phyloP scores from a whole-genome alignment of 495 filamentous ascomycete genomes.

The Clohesyomyces aquaticus region DNA sequence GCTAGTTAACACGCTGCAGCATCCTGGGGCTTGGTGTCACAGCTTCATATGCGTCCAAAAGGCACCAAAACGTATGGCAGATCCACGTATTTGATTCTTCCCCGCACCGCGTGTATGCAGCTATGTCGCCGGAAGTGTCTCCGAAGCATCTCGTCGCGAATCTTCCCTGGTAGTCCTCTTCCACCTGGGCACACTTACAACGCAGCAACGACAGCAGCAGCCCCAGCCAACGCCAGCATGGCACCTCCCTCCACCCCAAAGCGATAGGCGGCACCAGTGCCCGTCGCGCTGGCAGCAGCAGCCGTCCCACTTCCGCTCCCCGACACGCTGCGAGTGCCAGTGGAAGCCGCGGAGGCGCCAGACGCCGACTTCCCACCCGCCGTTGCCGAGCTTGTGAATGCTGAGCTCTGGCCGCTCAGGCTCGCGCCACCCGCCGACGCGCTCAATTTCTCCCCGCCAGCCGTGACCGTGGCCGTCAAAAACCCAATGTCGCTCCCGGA shows the following conservation, averaged over 20 bases:
- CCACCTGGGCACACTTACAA: neutral
- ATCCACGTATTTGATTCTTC: too few species aligned
- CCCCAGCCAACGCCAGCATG: neutral
- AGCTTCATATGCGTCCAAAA: too few species aligned
- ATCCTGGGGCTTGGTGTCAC: too few species aligned
- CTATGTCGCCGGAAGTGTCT: too few species aligned
- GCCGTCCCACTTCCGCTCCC: neutral
- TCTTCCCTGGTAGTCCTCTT: too few species aligned
- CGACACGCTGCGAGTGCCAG: neutral
- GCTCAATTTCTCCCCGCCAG: conserved; percentile 8
- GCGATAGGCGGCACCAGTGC: neutral
- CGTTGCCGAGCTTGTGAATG: neutral
- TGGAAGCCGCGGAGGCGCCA: neutral
- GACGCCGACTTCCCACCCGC: neutral
- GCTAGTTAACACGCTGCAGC: too few species aligned
- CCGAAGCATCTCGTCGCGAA: too few species aligned
- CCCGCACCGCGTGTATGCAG: too few species aligned
- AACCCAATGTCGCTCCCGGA: conserved; percentile 4
- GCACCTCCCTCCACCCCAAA: neutral
- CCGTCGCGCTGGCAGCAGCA: neutral
- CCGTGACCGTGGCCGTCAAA: conserved; percentile 23
- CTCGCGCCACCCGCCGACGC: conserved; percentile 6
- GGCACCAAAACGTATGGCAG: too few species aligned
- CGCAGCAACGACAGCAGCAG: neutral
- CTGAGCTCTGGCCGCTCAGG: neutral